These are phyloP conservation scores for Tolypocladium endophyticum DNA, from an alignment of 2,329 filamentous ascomycete species.

Conservation along the genomic window DNA sequence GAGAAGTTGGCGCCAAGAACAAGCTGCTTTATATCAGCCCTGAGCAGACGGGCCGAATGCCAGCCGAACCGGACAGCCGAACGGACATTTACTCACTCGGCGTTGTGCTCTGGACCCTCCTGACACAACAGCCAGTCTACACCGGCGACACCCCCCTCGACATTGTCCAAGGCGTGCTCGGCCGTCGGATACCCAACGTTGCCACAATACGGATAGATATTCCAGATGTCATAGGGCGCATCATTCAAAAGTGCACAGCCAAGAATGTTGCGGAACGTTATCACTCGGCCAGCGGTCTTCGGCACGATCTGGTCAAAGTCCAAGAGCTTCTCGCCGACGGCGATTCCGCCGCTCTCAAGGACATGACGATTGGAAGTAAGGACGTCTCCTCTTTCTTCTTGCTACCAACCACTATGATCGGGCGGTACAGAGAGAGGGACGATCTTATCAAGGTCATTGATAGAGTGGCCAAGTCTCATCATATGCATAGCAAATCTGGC, in stretches of 20 bases:
- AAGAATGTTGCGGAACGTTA: slow-evolving; percentile 84
- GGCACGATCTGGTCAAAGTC: slow-evolving; percentile 67
- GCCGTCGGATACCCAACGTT: slow-evolving; percentile 65
- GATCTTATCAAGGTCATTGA: slow-evolving; percentile 67
- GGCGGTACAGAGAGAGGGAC: slow-evolving; percentile 61
- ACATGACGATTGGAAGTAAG: slow-evolving; percentile 68
- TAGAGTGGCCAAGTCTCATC: slow-evolving; percentile 58
- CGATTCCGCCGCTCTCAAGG: slow-evolving; percentile 57
- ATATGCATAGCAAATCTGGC: slow-evolving; percentile 29
- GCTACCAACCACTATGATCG: slow-evolving; percentile 71
- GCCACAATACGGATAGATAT: slow-evolving; percentile 71
- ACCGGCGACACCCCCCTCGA: slow-evolving; percentile 73
- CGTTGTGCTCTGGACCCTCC: slow-evolving; percentile 76
- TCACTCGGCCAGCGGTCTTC: slow-evolving; percentile 77
- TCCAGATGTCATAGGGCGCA: slow-evolving; percentile 68
- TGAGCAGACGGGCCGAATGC: slow-evolving; percentile 88
- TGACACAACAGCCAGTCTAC: slow-evolving; percentile 72
- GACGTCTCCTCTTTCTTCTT: slow-evolving; percentile 92
- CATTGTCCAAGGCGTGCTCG: slow-evolving; percentile 82
- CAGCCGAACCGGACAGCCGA: slow-evolving; percentile 79
- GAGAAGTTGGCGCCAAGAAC: slow-evolving; percentile 75
- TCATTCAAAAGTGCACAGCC: slow-evolving; percentile 87
- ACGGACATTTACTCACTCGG: slow-evolving; percentile 93
- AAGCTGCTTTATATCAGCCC: slow-evolving; percentile 89
- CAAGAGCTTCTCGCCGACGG: slow-evolving; percentile 66